Base-by-base conservation (phyloP, 169 alveolate species). In the Sarcocystis neurona region DNA sequence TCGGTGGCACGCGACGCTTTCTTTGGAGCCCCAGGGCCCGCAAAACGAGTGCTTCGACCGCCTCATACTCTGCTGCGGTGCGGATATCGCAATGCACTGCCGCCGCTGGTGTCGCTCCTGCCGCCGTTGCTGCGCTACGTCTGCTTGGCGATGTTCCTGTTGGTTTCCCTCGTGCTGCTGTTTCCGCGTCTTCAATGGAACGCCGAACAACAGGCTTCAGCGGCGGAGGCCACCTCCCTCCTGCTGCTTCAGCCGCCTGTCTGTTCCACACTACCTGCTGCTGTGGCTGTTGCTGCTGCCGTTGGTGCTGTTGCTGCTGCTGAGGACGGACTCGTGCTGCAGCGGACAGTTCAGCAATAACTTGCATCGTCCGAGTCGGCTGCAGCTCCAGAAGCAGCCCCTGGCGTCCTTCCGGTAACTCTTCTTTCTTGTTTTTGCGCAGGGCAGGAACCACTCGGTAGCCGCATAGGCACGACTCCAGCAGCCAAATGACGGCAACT, bases 401-500 rank as follows among this genome's bases (percentile, higher is more conserved):
- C 37, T 72, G 82, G 56, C 82, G 53, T 1, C 82, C 82, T 43
- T 15, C 75, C 1, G 75, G 75, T 18, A 63, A 37, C 39, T 34
- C 70, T 10, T 72, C 82, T 15, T 32, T 32, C n/a, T 72, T 72
- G 23, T 12, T 23, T 23, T 53, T 23, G 12, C 41, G 34, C 34
- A 43, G 12, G 10, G 70, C 85, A 3, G 85, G 85, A n/a, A 77
- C 85, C 32, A 77, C 68, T 6, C 68, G 85, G 60, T 47, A 27
- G 30, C 85, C 85, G 41, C 85, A 43, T 15, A 77, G 68, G 27
- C 70, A 34, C 1, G 68, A 46, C 85, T 77, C 85, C 43, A 77
- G 41, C 68, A 77, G 27, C 85, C 85, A 77, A 44, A 77, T 77
- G 60, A 77, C 85, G 43, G 85, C 85, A 2, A 77, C 85, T 77